These are phyloP conservation scores for Pichia norvegensis DNA, from an alignment of 1,139 yeast species.

Conservation along the genomic window DNA sequence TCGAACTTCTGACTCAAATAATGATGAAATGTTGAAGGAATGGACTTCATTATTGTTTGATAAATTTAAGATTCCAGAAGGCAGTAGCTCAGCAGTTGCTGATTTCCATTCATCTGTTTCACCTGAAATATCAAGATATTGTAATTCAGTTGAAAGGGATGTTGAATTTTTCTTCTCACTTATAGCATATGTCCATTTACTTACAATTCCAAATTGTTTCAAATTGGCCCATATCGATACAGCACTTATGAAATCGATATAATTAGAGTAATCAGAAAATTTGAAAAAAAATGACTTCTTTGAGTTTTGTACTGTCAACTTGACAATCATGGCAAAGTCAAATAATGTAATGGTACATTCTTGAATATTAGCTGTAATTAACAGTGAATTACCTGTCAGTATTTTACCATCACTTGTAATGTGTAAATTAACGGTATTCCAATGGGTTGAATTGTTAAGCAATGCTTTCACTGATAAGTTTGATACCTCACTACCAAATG, in stretches of 20 bases:
- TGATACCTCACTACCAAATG: constrained; percentile 4
- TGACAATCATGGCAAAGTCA: constrained; percentile 25
- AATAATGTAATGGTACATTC: constrained; percentile 29
- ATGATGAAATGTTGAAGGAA: constrained; percentile 47
- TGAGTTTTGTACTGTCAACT: constrained; percentile 32
- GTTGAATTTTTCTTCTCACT: constrained; percentile 40
- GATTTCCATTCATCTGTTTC: constrained; percentile 59
- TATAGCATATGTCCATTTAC: constrained; percentile 42
- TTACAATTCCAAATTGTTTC: constrained; percentile 48
- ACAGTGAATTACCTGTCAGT: constrained; percentile 14
- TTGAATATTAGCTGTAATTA: constrained; percentile 32
- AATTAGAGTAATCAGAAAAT: constrained; percentile 37
- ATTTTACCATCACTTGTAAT: constrained; percentile 22
- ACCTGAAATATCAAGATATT: not conserved
- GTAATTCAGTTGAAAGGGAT: constrained; percentile 19
- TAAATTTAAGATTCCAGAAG: constrained; percentile 61
- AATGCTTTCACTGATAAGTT: not conserved
- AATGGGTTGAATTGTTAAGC: constrained; percentile 5
- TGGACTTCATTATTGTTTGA: constrained; percentile 61
- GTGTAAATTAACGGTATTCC: constrained; percentile 19
- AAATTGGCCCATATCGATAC: constrained; percentile 60
- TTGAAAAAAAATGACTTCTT: constrained; percentile 39
- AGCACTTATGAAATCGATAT: constrained; percentile 42
- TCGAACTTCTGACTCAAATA: constrained; percentile 61
- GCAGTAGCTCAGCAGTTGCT: constrained; percentile 64